Evolutionary conservation across 2,329 filamentous ascomycete species (phyloP).

Genomic region (Phyllosticta citrichinensis): DNA sequence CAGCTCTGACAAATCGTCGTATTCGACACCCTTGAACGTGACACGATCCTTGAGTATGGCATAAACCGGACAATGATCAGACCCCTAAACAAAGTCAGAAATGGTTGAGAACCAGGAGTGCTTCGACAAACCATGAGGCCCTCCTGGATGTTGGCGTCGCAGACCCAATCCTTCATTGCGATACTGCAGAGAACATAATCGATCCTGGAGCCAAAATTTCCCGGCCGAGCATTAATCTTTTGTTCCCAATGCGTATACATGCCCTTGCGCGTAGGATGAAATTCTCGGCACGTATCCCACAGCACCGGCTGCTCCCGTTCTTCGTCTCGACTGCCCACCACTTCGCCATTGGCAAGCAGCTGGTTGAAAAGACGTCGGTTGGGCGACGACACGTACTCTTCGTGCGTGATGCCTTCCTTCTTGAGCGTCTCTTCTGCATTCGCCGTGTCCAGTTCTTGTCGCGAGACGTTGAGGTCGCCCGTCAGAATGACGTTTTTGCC

Average conservation of each 20-base stretch:
- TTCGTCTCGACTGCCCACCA: constrained; percentile 56
- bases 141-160: constrained; percentile 77
- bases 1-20: constrained; percentile 55
- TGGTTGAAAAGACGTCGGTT: constrained; percentile 76
- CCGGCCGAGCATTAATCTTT: constrained; percentile 87
- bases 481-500: constrained; percentile 80
- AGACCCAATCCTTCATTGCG: constrained; percentile 71
- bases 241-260: constrained; percentile 99
- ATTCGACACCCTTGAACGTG: constrained; percentile 35
- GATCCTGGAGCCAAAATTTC: constrained; percentile 85
- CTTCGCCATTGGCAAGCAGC: constrained; percentile 62
- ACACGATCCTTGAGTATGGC: constrained; percentile 60
- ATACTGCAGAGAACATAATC: constrained; percentile 85
- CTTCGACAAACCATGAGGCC: constrained; percentile 55
- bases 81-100: constrained; percentile 46
- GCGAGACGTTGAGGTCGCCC: constrained; percentile 78
- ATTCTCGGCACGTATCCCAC: constrained; percentile 74
- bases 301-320: constrained; percentile 62
- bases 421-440: constrained; percentile 60
- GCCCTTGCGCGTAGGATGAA: constrained; percentile 66
- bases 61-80: constrained; percentile 93
- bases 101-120: neutral
- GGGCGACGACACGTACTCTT: constrained; percentile 63
- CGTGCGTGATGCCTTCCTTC: constrained; percentile 57
- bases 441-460: constrained; percentile 63